Base-by-base conservation (phyloP, 129 eudicot species). In the Arctium minus region DNA sequence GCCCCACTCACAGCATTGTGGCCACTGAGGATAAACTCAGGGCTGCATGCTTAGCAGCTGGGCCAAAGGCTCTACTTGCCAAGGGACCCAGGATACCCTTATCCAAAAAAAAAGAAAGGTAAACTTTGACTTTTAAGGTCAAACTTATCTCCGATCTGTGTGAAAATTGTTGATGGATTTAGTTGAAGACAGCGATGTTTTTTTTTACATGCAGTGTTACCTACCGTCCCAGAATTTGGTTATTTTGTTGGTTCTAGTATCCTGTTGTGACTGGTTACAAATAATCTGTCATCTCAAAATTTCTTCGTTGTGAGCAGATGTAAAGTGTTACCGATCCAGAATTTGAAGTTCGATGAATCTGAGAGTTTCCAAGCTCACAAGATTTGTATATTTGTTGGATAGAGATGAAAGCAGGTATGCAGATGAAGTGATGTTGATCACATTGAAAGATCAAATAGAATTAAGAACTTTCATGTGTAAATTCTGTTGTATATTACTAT, bases 381-480 rank as follows among this genome's bases (percentile, higher is more conserved):
- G 68, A 31, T 72, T 74, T 69, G 67, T 74, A 84, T 84, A 79
- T 74, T 73, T 84, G 74, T 84, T 65, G 46, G 80, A 79, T 84
- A 73, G 80, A 65, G 80, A 65, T 79, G 80, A 44, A 79, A 73
- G 74, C 60, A 42, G 53, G 78, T n/a, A 84, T 72, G 39, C 62
- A 38, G 60, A 60, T 22, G 56, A 53, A 64, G 40, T 22, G 82
- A 39, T 40, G 30, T 67, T 44, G 75, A 79, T 68, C 17, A 42
- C 30, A n/a, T 76, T 39, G 79, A 40, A 83, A 77, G 79, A 70
- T 71, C 74, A 56, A 72, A 73, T 84, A 79, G 69, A 38, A 60
- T 30, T 72, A 50, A 33, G 46, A 37, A 39, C 53, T 64, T 79
- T 36, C 35, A 65, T 74, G 44, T 74, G 80, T 79, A 84, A 73